Percentiles rank a stretch among this genome's conserved stretches.
These are phyloP conservation scores for Colletotrichum melonis DNA, from an alignment of 2,329 filamentous ascomycete species.

Conservation along the genomic window DNA sequence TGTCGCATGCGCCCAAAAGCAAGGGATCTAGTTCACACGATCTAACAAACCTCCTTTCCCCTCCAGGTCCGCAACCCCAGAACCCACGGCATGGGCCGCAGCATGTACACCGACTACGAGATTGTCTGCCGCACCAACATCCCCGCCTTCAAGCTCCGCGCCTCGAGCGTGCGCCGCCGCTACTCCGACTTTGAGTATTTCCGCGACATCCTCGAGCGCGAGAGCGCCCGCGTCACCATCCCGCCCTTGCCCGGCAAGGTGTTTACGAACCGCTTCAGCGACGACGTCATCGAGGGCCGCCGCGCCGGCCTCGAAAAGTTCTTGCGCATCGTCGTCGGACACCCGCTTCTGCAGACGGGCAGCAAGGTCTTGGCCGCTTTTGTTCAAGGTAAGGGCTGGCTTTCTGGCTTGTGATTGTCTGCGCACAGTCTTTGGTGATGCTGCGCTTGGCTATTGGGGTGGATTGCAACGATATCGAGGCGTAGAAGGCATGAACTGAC, in stretches of 20 bases:
- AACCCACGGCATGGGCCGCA: constrained; percentile 92
- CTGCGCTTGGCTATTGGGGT: neutral
- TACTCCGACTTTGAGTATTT: constrained; percentile 99
- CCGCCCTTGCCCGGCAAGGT: constrained; percentile 96
- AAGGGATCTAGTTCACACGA: neutral
- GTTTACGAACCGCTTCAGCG: constrained; percentile 96
- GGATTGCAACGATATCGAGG: neutral
- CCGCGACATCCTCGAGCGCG: constrained; percentile 95
- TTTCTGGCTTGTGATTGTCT: constrained; percentile 30
- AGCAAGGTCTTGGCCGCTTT: constrained; percentile 97
- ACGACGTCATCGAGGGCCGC: constrained; percentile 97
- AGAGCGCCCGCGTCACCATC: constrained; percentile 93
- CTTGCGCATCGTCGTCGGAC: constrained; percentile 95
- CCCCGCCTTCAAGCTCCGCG: constrained; percentile 95
- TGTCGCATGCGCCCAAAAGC: neutral
- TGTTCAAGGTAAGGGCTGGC: constrained; percentile 80
- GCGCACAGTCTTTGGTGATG: neutral
- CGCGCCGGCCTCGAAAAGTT: constrained; percentile 94
- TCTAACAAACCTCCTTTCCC: constrained; percentile 3
- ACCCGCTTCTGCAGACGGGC: constrained; percentile 95
- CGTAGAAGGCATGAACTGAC: neutral
- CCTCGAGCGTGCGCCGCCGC: constrained; percentile 87
- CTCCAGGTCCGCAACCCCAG: constrained; percentile 88
- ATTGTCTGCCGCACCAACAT: constrained; percentile 99
- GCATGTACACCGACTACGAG: constrained; percentile 99